Evolutionary conservation across 2,329 filamentous ascomycete species (phyloP), one percentile per base, ranked within the genome.

Genomic region (Penicillium sp.): DNA sequence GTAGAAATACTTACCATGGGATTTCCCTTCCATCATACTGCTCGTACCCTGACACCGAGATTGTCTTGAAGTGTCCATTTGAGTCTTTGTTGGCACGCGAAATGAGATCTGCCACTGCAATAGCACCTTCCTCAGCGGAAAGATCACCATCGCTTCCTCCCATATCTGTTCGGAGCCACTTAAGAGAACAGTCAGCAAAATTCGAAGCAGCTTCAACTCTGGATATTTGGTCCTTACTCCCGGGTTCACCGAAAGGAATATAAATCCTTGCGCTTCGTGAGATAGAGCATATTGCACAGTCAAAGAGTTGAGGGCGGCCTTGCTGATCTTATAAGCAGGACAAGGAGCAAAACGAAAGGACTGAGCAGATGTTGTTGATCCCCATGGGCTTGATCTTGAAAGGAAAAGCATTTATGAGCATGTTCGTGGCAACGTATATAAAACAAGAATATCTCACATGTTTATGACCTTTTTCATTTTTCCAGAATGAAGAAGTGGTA

Each of bases 241-340:
- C 1, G 80, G 80, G 23, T 63, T 71, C 4, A 80, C 39, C 0
- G 69, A 62, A n/a, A 78, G 50, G 52, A 80, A 65, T 0, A 70
- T 77, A 53, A 80, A 79, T 1, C 75, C 78, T 37, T 76, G 64
- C 3, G 73, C 60, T 2, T 48, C 70, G 33, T 71, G 69, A 1
- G 55, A 52, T 10, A 47, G 50, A 4, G 63, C 63, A 51, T 67
- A 66, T 52, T 69, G 78, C 3, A 76, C 69, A 1, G 77, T 82
- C 36, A 83, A 63, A 65, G 75, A 75, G 56, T 80, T 79, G 48
- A 81, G 54, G 0, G 79, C 78, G 0, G 79, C 74, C 57, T 82
- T 82, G 9, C 75, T 74, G 58, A 81, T 70, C 58, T 79, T 74
- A 69, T 78, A 77, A 1, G 73, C 70, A 2, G 75, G 75, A 0